Conservation (phyloP, 73 alveolate species). For the Diophrys appendiculata region DNA sequence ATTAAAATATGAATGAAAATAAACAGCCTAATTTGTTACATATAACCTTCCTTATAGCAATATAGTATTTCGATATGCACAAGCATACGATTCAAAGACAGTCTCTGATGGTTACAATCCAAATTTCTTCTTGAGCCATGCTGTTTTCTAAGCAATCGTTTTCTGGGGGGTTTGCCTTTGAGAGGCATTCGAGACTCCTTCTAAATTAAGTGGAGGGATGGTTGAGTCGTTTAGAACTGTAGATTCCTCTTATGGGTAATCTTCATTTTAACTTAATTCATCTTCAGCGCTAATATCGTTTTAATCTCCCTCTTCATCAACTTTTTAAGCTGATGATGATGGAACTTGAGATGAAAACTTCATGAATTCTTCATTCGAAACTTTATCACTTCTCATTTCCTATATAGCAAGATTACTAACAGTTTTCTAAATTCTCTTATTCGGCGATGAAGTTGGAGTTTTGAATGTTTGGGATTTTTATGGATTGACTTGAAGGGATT, state of each 20-base stretch:
- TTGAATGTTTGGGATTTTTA: too few relatives aligned
- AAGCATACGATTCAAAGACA: conserved; percentile 33
- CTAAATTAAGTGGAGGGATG: background rate
- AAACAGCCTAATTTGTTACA: conserved; percentile 53
- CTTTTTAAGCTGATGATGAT: too few relatives aligned
- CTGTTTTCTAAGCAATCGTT: background rate
- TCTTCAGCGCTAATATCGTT: too few relatives aligned
- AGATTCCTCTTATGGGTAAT: too few relatives aligned
- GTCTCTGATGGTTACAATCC: background rate
- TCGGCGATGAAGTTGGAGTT: background rate
- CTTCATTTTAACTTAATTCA: too few relatives aligned
- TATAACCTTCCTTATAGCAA: conserved; percentile 71
- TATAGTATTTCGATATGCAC: conserved; percentile 58
- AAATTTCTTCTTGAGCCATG: conserved; percentile 4
- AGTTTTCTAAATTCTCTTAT: background rate
- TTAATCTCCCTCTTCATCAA: too few relatives aligned
- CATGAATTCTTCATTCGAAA: background rate
- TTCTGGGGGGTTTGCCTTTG: background rate
- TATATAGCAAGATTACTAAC: background rate
- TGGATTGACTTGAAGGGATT: too few relatives aligned
- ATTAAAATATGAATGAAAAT: conserved; percentile 74
- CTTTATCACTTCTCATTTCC: background rate
- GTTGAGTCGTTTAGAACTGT: too few relatives aligned
- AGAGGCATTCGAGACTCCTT: too few relatives aligned
- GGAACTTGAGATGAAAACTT: background rate